Percentiles rank a stretch among this genome's conserved stretches.
These are phyloP conservation scores for Omphalotus olearius DNA, from an alignment of 1,284 basidiomycete species.

Conservation along the genomic window DNA sequence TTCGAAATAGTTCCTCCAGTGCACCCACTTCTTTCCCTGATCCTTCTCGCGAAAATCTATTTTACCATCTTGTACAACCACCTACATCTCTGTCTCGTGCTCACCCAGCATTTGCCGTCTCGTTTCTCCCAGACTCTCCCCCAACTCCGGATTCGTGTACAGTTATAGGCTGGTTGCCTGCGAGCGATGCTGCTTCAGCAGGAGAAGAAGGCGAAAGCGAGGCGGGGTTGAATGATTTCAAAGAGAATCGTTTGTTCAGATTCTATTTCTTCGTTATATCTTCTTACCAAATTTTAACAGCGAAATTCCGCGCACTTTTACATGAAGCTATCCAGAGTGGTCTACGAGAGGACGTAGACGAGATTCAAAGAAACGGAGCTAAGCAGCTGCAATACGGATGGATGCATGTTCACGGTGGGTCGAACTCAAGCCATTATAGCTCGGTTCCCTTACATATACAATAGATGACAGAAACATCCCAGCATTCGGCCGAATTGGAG, in stretches of 20 bases:
- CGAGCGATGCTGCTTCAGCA: too few species aligned
- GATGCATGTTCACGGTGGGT: slow-evolving; percentile 79
- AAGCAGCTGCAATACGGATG: slow-evolving; percentile 65
- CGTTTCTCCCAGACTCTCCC: slow-evolving; percentile 49
- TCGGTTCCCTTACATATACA: not conserved
- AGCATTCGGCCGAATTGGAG: slow-evolving; percentile 65
- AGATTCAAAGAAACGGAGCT: slow-evolving; percentile 61
- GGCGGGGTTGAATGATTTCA: slow-evolving; percentile 63
- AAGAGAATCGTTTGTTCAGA: slow-evolving; percentile 55
- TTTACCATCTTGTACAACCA: slow-evolving; percentile 58
- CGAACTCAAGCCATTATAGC: not conserved
- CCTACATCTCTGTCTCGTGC: slow-evolving; percentile 43
- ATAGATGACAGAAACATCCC: slow-evolving; percentile 70
- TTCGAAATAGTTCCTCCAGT: not conserved
- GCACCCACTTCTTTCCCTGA: slow-evolving; percentile 34
- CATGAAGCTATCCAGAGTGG: slow-evolving; percentile 54
- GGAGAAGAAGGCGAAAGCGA: slow-evolving; percentile 27
- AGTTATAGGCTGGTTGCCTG: slow-evolving; percentile 67
- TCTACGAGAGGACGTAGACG: slow-evolving; percentile 55
- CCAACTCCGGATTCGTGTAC: slow-evolving; percentile 41
- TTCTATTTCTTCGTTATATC: not conserved
- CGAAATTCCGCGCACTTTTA: slow-evolving; percentile 51
- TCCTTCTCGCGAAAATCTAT: slow-evolving; percentile 58
- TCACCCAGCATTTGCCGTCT: slow-evolving; percentile 56
- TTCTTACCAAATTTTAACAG: slow-evolving; percentile 28